A percentile compares a stretch with the other conserved stretches of the same genome.
Evolutionary conservation across 2,329 filamentous ascomycete genomes (phyloP).

Genomic region (Polychaeton citri): DNA sequence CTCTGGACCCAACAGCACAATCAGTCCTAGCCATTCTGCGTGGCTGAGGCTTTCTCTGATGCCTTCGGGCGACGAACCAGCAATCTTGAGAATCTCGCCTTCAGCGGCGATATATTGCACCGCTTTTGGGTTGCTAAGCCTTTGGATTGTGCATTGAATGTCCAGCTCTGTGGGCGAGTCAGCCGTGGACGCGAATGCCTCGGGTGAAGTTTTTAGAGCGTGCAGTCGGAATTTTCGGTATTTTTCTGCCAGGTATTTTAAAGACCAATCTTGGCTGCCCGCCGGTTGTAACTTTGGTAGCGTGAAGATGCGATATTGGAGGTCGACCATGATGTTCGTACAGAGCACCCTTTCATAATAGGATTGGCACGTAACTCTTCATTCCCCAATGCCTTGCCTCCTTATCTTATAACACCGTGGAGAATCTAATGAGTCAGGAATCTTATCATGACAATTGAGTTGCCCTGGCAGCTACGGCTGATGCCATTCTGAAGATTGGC

Average conservation of each 20-base stretch:
- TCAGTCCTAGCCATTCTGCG: conserved; percentile 14
- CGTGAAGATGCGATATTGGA: conserved; percentile 2
- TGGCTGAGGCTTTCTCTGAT: conserved; percentile 3
- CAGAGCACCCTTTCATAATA: too few species aligned
- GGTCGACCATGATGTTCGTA: too few species aligned
- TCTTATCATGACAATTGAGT: too few species aligned
- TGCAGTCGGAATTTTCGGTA: conserved; percentile 14
- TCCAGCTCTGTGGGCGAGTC: conserved; percentile 11
- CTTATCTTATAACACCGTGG: too few species aligned
- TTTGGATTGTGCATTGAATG: conserved; percentile 10
- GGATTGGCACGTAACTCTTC: too few species aligned
- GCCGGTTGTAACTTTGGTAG: conserved; percentile 6
- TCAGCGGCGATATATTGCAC: conserved; percentile 12
- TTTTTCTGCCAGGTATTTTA: conserved; percentile 7
- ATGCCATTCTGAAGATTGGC: too few species aligned
- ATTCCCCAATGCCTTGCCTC: too few species aligned
- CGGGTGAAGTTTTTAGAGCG: conserved; percentile 14
- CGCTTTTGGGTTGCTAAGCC: conserved; percentile 15
- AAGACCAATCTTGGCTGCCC: conserved; percentile 1
- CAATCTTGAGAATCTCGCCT: background rate
- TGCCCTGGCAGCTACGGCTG: too few species aligned
- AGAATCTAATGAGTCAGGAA: too few species aligned
- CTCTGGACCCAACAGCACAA: conserved; percentile 15
- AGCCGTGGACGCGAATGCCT: conserved; percentile 19
- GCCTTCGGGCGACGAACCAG: background rate